Conservation (phyloP, 2,329 filamentous ascomycete species). For the Trichoderma sp. region DNA sequence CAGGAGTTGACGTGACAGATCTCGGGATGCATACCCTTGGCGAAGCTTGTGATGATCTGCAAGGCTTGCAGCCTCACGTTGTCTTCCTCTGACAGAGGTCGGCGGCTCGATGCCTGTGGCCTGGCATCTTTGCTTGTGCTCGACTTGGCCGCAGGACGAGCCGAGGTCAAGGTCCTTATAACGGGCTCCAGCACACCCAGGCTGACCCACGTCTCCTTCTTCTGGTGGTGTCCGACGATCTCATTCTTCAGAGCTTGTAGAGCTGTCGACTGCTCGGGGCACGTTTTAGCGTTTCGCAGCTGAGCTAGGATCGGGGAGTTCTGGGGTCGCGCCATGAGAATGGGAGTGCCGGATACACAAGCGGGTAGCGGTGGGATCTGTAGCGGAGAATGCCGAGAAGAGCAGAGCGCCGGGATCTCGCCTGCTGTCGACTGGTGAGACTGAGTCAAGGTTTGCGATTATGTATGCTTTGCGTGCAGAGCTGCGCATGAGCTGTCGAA, state of each 20-base stretch:
- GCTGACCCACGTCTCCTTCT: slow-evolving; percentile 78
- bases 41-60: slow-evolving; percentile 82
- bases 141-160: slow-evolving; percentile 40
- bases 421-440: background rate
- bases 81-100: slow-evolving; percentile 63
- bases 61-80: slow-evolving; percentile 75
- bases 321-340: slow-evolving; percentile 58
- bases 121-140: slow-evolving; percentile 49
- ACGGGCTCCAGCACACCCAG: slow-evolving; percentile 68
- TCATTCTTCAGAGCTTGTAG: slow-evolving; percentile 84
- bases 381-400: slow-evolving; percentile 12
- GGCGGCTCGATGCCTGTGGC: slow-evolving; percentile 39
- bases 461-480: background rate
- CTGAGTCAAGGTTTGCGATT: background rate
- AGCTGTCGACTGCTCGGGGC: slow-evolving; percentile 59
- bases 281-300: slow-evolving; percentile 57
- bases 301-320: slow-evolving; percentile 59
- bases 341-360: slow-evolving; percentile 14
- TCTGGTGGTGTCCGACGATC: slow-evolving; percentile 82
- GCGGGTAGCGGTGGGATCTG: slow-evolving; percentile 14
- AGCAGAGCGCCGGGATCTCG: slow-evolving; percentile 3
- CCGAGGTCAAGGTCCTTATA: slow-evolving; percentile 51
- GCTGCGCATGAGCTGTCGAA: background rate
- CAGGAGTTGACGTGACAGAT: background rate
- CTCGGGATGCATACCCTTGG: slow-evolving; percentile 65